Percentiles rank a stretch among this genome's conserved stretches.
phyloP scores from a whole-genome alignment of 495 filamentous ascomycete species.

The Margaritispora aquatica region DNA sequence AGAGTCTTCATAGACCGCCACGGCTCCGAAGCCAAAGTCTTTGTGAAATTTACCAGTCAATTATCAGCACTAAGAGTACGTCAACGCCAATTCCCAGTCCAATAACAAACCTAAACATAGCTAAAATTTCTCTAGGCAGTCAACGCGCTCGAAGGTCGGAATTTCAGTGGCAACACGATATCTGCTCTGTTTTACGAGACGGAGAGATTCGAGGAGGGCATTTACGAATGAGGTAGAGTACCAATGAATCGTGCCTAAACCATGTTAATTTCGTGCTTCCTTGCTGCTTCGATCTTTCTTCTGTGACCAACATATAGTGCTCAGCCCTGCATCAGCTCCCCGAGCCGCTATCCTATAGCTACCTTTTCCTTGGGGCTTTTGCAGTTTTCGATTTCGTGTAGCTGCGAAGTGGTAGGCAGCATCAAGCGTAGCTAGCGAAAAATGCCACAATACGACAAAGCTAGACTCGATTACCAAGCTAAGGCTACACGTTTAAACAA shows the following conservation, averaged over 20 bases:
- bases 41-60: constrained; percentile 81
- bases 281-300: too few relatives aligned
- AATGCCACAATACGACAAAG: too few relatives aligned
- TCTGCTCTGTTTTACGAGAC: constrained; percentile 69
- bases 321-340: too few relatives aligned
- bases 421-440: too few relatives aligned
- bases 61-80: constrained; percentile 63
- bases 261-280: too few relatives aligned
- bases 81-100: neutral
- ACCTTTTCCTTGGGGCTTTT: too few relatives aligned
- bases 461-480: too few relatives aligned
- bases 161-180: constrained; percentile 83
- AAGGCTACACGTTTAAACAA: too few relatives aligned
- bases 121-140: constrained; percentile 48
- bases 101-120: neutral
- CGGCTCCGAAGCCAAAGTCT: constrained; percentile 57
- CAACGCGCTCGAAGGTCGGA: constrained; percentile 74
- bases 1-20: constrained; percentile 64
- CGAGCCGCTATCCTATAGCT: too few relatives aligned
- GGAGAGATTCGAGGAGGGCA: constrained; percentile 70
- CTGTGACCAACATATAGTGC: too few relatives aligned
- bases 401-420: too few relatives aligned
- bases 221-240: constrained; percentile 48
- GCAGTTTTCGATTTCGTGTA: too few relatives aligned
- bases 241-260: neutral